phyloP scores from a whole-genome alignment of 2,329 filamentous ascomycete species.

The Alternaria triticina region DNA sequence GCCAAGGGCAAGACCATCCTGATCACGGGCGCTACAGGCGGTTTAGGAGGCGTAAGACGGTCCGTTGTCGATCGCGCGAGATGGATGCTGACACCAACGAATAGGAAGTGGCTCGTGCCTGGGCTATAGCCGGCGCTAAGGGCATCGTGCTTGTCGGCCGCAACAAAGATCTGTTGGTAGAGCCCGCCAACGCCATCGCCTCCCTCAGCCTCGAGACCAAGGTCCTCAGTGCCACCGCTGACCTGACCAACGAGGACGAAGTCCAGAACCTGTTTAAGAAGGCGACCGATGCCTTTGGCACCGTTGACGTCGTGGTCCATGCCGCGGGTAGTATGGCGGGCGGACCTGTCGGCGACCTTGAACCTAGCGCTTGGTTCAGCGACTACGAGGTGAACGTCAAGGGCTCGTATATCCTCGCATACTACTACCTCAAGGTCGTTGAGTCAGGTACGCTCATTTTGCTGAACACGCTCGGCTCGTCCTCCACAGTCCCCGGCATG shows the following conservation, averaged over 20 bases:
- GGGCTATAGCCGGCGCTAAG: constrained; percentile 32
- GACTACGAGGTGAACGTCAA: constrained; percentile 28
- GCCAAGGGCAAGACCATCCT: constrained; percentile 27
- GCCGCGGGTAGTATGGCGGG: not conserved
- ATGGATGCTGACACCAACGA: not conserved
- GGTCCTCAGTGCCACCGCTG: constrained; percentile 25
- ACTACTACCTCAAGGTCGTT: constrained; percentile 12
- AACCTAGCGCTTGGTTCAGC: constrained; percentile 4
- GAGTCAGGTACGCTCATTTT: constrained; percentile 26
- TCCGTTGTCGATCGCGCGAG: not conserved
- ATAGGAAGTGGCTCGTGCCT: constrained; percentile 28
- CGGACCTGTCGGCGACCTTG: constrained; percentile 13
- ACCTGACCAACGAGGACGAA: constrained; percentile 24
- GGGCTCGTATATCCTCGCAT: constrained; percentile 18
- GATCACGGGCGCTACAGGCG: constrained; percentile 27
- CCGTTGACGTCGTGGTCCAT: not conserved
- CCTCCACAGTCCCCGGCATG: constrained; percentile 13
- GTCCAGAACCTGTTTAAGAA: constrained; percentile 21
- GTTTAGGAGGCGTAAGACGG: constrained; percentile 14
- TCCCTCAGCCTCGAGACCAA: constrained; percentile 21
- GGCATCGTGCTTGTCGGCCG: constrained; percentile 32
- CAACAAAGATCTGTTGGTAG: constrained; percentile 25
- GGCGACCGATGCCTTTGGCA: not conserved
- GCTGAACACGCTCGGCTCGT: constrained; percentile 7
- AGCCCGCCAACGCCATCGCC: constrained; percentile 16